Evolutionary conservation across 2,329 filamentous ascomycete species (phyloP), one percentile per base, ranked within the genome.

Genomic region (Pseudocercospora vitis): DNA sequence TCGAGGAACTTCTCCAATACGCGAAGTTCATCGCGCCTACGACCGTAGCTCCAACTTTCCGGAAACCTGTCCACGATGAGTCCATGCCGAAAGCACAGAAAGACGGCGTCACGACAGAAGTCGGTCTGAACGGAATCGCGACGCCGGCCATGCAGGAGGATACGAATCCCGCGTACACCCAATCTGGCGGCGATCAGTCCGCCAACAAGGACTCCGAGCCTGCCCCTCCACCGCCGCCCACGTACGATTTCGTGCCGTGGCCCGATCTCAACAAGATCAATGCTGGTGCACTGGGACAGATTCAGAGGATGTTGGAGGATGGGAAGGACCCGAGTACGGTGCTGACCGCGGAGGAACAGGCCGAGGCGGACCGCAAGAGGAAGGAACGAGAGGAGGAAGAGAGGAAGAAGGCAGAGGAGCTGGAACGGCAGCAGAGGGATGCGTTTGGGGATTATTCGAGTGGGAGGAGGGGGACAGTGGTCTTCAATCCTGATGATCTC

Each of bases 1-100:
- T 90, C 66, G 79, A 84, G 39, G 86, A 91, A 61, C 81, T 95
- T 0, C 83, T 95, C 18, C 80, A 78, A 57, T 94, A 89, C 68
- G 89, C 89, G 18, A 86, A 86, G 37, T 84, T 86, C 59, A 94
- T 95, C 66, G 87, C 85, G 69, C 87, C 85, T 68, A 90, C 86
- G 60, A 92, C 89, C 0, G 79, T 90, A 9, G 88, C 89, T 0
- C 85, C 85, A 0, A 82, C 82, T 2, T 76, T 71, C 62, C 65
- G 66, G 54, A 63, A 59, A 55, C 57, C 56, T 4, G 40, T 59
- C 9, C 55, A 60, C 42, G 61, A 59, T 19, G 40, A 54, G 12
- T 21, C 45, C 6, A 46, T 58, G 18, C 31, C 42, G 7, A n/a
- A n/a, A n/a, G 55, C 55, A 26, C 39, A 28, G 14, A 50, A 50